Conservation (phyloP, 352 stramenopile genomes). For the Phytophthora sp. region DNA sequence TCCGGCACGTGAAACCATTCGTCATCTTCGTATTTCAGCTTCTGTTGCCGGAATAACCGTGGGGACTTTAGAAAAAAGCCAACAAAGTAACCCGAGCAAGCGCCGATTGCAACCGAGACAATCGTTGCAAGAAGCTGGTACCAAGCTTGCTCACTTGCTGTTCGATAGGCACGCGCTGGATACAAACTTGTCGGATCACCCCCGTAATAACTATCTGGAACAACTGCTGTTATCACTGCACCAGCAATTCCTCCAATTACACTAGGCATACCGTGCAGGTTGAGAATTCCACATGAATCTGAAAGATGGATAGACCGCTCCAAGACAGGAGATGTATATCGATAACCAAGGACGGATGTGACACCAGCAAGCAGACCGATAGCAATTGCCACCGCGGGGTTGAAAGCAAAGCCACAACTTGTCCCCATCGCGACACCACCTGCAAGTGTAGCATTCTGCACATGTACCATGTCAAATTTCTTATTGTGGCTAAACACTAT, state of each 20-base stretch:
- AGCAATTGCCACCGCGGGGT: slow-evolving; percentile 52
- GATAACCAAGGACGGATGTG: slow-evolving; percentile 52
- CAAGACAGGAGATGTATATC: slow-evolving; percentile 39
- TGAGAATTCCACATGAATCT: slow-evolving; percentile 62
- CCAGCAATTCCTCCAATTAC: slow-evolving; percentile 66
- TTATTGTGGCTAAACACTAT: slow-evolving; percentile 35
- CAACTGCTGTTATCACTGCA: slow-evolving; percentile 46
- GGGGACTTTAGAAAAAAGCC: slow-evolving; percentile 45
- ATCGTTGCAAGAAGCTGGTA: slow-evolving; percentile 52
- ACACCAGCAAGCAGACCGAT: slow-evolving; percentile 52
- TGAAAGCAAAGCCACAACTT: slow-evolving; percentile 64
- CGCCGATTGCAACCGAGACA: slow-evolving; percentile 39
- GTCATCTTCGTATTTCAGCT: slow-evolving; percentile 59
- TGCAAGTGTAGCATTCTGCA: slow-evolving; percentile 84
- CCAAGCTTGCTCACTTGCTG: slow-evolving; percentile 39
- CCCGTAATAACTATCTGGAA: slow-evolving; percentile 59
- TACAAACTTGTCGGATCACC: slow-evolving; percentile 43
- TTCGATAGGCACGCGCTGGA: slow-evolving; percentile 42
- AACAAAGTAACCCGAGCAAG: slow-evolving; percentile 35
- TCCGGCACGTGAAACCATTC: slow-evolving; percentile 67
- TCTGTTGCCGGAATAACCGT: slow-evolving; percentile 51
- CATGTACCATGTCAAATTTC: slow-evolving; percentile 83
- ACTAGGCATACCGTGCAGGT: slow-evolving; percentile 76
- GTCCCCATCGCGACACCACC: slow-evolving; percentile 82
- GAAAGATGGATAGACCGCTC: slow-evolving; percentile 54